These are phyloP conservation scores for Leavenworthia alabamica DNA, from an alignment of 345 rosid genomes.

Conservation along the genomic window DNA sequence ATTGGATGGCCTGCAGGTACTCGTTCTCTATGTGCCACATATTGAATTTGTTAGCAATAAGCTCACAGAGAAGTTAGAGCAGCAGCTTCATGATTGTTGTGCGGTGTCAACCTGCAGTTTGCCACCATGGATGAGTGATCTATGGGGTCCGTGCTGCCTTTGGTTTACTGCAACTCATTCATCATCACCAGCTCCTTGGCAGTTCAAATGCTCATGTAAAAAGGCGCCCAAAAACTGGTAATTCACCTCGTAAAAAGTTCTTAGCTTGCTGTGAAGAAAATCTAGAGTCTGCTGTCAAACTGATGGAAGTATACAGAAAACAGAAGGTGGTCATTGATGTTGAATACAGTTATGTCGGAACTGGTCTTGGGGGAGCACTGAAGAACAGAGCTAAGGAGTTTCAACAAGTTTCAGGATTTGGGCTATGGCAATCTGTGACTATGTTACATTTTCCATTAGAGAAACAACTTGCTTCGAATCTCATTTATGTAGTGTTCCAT, in stretches of 20 bases:
- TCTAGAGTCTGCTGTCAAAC: conserved; percentile 67
- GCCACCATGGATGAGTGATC: conserved; percentile 81
- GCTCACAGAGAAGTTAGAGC: conserved; percentile 90
- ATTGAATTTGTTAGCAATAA: conserved; percentile 66
- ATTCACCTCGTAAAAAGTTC: conserved; percentile 64
- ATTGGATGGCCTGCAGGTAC: conserved; percentile 56
- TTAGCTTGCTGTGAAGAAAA: conserved; percentile 59
- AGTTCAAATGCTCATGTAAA: conserved; percentile 43
- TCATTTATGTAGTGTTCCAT: no score
- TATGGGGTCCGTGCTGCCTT: conserved; percentile 70
- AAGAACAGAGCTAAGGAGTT: no score
- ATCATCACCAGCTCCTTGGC: conserved; percentile 35
- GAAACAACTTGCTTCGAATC: no score
- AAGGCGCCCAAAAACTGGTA: conserved; percentile 38
- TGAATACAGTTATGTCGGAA: conserved; percentile 83
- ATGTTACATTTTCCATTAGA: no score
- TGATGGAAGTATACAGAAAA: conserved; percentile 64
- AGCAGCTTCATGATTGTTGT: conserved; percentile 75
- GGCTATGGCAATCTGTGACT: no score
- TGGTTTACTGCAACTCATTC: conserved; percentile 45
- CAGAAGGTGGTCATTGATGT: conserved; percentile 71
- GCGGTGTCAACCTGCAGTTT: conserved; percentile 62
- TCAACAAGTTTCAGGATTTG: no score
- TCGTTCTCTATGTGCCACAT: conserved; percentile 45
- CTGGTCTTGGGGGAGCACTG: conserved; percentile 95